Evolutionary conservation across 2,329 filamentous ascomycete genomes (phyloP), one percentile per base, ranked within the genome.

Genomic region (Apiospora saccharicola): DNA sequence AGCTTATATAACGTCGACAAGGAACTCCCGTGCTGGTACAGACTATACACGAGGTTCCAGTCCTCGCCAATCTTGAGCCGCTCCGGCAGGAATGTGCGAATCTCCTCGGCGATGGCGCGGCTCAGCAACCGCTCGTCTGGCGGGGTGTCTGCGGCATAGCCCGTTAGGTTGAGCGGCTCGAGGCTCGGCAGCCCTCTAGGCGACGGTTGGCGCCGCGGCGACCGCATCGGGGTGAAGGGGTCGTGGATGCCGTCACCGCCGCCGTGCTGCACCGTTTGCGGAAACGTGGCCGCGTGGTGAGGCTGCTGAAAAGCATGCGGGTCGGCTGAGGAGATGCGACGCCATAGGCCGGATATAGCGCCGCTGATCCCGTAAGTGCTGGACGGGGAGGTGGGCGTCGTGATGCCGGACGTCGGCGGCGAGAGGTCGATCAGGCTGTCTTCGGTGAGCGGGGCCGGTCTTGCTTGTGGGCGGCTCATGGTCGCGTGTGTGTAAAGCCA

Each of bases 11-110:
- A 84, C 0, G 96, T 98, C 13, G 89, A 89, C 47, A 99, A 84
- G 75, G 94, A 96, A 70, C 95, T 94, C 16, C 96, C 96, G 81
- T 99, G 92, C 82, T 97, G 93, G 78, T 98, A 95, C 47, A 99
- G 86, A 75, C 94, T 97, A 83, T 98, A 99, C 49, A 92, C 89
- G 69, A 98, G 85, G 71, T 88, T 88, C 96, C 96, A 99, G 74
- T 92, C 90, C 76, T 98, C 95, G 73, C 92, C 90, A 64, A 99
- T 90, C 82, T 97, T 94, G 73, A 98, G 84, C 68, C 96, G 89
- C 75, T 97, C 91, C 0, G 96, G 96, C 30, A 98, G 86, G 78
- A 98, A 91, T 51, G 97, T 89, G 68, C 96, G 89, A 72, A 98
- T 98, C 85, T 98, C 96, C 83, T 98, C 96, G 3, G 96, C 96